Evolutionary conservation across 164 flowering plant species (phyloP), one percentile per base, ranked within the genome.

Genomic region (Vitis rupestris): DNA sequence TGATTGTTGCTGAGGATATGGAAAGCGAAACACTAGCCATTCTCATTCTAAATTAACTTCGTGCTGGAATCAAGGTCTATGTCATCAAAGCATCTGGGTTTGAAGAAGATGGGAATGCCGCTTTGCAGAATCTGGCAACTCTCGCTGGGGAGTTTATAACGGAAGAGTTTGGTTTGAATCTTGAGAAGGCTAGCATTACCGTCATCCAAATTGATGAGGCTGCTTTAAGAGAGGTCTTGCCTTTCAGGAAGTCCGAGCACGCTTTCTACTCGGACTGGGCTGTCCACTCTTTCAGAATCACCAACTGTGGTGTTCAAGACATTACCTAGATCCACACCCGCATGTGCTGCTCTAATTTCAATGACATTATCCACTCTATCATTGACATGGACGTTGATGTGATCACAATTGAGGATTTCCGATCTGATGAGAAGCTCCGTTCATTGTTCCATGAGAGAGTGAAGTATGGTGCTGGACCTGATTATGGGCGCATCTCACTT

Each of bases 381-480:
- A 85, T 85, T 1, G 77, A 85, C 81, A 82, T 87, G 88, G 90
- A 87, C 74, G 90, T 88, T 44, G 90, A 85, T 73, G 90, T 87
- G 62, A 87, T 87, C 74, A 83, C 90, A 13, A 85, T 85, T 61
- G 88, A 87, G 86, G 85, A 83, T 79, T 85, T 87, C 10, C 67
- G 90, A 3, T 87, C 90, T 0, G 87, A 87, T 58, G 88, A 87
- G 81, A 87, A 87, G 74, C 87, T 87, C 48, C 78, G 84, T 0
- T 86, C 88, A 10, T 87, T 86, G 15, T 86, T 86, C 85, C 84
- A 88, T n/a, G 88, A 86, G 71, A 88, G 90, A 70, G 88, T 87
- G 54, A 85, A 85, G 80, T 87, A 87, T 48, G 85, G 86, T 17
- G 17, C 0, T 17, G 17, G 17, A 17, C 17, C 17, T 17, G 17